Evolutionary conservation across 495 filamentous ascomycete genomes (phyloP), one percentile per base, ranked within the genome.

Genomic region (Aspergillus asperescens): DNA sequence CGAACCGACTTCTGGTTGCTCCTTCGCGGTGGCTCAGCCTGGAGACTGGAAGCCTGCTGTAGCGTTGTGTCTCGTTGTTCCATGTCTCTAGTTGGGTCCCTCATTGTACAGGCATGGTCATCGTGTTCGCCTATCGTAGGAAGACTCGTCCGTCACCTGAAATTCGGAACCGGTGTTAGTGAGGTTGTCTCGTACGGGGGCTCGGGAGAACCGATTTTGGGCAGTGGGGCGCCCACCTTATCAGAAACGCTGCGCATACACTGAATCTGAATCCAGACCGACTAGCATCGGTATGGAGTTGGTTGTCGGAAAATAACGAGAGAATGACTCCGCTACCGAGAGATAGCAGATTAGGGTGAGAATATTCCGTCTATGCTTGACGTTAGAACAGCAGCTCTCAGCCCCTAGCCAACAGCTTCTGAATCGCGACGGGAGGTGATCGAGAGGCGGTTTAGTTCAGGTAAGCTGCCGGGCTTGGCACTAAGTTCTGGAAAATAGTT

Each of bases 61-160:
- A 65, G 66, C 15, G 48, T 34, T 47, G 48, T 45, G 25, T 54
- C 40, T 40, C 60, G 63, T 55, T 63, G 57, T 50, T 76, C 70
- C 68, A 74, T 76, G 32, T 65, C 62, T 55, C 63, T 54, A 34
- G 60, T 62, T 15, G 70, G 70, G 56, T 73, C 68, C 58, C 65
- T 74, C 70, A 72, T 76, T 55, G 58, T 69, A 62, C 58, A 50
- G 31, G 55, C 48, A 47, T 44, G 59, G 34, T 71, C 71, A 70
- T 76, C n/a, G 61, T 72, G 64, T 68, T 63, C 35, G 40, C 32
- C 9, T 20, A 59, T 51, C 52, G 42, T 22, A 38, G 41, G 43
- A 15, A 44, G 48, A 55, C 29, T 47, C 24, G 41, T n/a, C 25
- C 47, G 54, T 48, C 37, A 50, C 48, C 58, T 63, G 34, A 39